Percentiles rank a stretch among this genome's conserved stretches.
phyloP scores from a whole-genome alignment of 108 stramenopile species.

The Cyclotella cryptica region DNA sequence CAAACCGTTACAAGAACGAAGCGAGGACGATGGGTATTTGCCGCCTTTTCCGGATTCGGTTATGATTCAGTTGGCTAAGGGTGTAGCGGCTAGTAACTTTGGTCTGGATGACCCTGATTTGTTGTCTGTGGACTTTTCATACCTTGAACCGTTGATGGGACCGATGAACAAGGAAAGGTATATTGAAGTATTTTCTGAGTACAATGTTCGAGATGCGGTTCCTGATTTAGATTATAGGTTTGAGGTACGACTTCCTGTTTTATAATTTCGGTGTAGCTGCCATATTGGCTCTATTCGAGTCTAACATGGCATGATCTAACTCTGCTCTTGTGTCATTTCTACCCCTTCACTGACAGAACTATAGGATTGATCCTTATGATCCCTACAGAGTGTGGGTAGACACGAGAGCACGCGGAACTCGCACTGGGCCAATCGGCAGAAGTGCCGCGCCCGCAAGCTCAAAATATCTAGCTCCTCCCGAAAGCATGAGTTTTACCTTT shows the following conservation, averaged over 20 bases:
- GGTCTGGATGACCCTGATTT: constrained; percentile 57
- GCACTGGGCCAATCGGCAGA: constrained; percentile 43
- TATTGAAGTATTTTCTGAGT: constrained; percentile 38
- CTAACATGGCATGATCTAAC: not conserved
- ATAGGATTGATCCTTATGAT: constrained; percentile 76
- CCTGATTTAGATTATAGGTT: constrained; percentile 52
- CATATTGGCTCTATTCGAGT: constrained; percentile 4
- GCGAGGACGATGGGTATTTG: constrained; percentile 30
- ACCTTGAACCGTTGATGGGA: constrained; percentile 43
- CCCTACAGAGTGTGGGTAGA: constrained; percentile 74
- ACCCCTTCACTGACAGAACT: constrained; percentile 24
- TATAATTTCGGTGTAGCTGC: not conserved
- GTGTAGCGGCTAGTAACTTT: constrained; percentile 50
- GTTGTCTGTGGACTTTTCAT: constrained; percentile 50
- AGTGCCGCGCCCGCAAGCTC: not conserved
- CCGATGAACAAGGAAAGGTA: constrained; percentile 53
- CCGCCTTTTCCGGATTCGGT: constrained; percentile 70
- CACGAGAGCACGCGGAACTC: constrained; percentile 41
- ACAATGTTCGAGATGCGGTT: constrained; percentile 52
- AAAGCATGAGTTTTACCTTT: constrained; percentile 67
- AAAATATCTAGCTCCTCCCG: constrained; percentile 58
- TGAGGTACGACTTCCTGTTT: constrained; percentile 7
- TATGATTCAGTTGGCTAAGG: constrained; percentile 73
- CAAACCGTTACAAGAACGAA: constrained; percentile 11
- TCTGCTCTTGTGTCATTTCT: not conserved